Percentiles rank a stretch among this genome's conserved stretches.
Conservation (phyloP, 2,329 filamentous ascomycete genomes). For the Trichophyton schoenleinii region DNA sequence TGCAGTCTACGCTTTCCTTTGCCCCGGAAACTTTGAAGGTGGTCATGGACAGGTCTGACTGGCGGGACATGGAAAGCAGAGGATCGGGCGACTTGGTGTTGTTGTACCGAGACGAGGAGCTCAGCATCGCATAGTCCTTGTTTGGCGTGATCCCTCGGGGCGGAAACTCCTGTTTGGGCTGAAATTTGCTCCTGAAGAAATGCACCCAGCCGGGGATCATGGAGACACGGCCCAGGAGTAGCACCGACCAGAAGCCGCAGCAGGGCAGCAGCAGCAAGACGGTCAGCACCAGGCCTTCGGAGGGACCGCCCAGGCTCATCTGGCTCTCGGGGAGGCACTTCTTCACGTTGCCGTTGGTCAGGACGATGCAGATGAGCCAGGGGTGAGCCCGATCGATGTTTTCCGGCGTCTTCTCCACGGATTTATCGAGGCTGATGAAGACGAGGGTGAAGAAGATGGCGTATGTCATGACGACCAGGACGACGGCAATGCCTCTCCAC, state of each 20-base stretch:
- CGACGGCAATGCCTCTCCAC: conserved; percentile 85
- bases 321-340: conserved; percentile 45
- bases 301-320: conserved; percentile 49
- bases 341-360: conserved; percentile 47
- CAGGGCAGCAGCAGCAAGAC: conserved; percentile 73
- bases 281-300: conserved; percentile 63
- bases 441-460: conserved; percentile 89
- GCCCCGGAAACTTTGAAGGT: conserved; percentile 12
- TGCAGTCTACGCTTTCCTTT: conserved; percentile 20
- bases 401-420: conserved; percentile 45
- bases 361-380: conserved; percentile 63
- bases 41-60: conserved; percentile 16
- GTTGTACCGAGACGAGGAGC: conserved; percentile 13
- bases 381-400: conserved; percentile 44
- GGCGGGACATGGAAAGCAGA: conserved; percentile 19
- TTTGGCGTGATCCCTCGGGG: conserved; percentile 50
- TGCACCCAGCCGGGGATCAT: conserved; percentile 78
- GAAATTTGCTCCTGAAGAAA: conserved; percentile 40
- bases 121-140: conserved; percentile 70
- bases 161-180: conserved; percentile 60
- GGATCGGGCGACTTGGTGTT: conserved; percentile 25
- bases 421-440: conserved; percentile 76
- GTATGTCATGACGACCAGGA: conserved; percentile 77
- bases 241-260: conserved; percentile 72
- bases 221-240: conserved; percentile 70